Conservation (phyloP, 495 filamentous ascomycete genomes). For the Penicillium bialowiezense region DNA sequence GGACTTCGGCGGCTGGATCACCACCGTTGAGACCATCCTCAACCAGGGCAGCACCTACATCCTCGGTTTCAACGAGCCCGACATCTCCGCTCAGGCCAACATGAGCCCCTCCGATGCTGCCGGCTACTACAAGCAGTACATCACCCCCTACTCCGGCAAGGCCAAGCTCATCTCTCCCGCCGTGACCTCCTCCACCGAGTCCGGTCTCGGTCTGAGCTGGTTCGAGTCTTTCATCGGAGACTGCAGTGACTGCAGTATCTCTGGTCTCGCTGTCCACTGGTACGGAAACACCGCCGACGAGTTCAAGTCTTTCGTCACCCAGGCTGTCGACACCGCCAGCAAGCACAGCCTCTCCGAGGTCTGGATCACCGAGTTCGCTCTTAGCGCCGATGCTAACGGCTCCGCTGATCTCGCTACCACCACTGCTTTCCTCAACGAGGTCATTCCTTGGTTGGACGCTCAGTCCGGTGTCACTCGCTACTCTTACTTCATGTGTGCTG, state of each 20-base stretch:
- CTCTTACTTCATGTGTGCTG: slow-evolving; percentile 71
- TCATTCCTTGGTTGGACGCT: slow-evolving; percentile 65
- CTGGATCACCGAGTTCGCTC: slow-evolving; percentile 79
- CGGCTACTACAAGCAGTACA: slow-evolving; percentile 56
- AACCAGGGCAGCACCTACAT: slow-evolving; percentile 57
- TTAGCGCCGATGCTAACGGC: slow-evolving; percentile 40
- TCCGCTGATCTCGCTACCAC: slow-evolving; percentile 39
- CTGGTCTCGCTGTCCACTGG: slow-evolving; percentile 70
- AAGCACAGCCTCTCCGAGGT: slow-evolving; percentile 53
- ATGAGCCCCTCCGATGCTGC: slow-evolving; percentile 61
- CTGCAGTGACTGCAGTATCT: slow-evolving; percentile 60
- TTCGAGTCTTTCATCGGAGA: slow-evolving; percentile 55
- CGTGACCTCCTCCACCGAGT: slow-evolving; percentile 64
- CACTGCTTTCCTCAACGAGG: slow-evolving; percentile 51
- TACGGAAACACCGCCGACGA: slow-evolving; percentile 51
- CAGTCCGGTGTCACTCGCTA: slow-evolving; percentile 67
- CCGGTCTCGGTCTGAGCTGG: slow-evolving; percentile 59
- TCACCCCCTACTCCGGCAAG: slow-evolving; percentile 64
- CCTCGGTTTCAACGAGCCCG: slow-evolving; percentile 88
- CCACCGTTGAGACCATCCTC: slow-evolving; percentile 57
- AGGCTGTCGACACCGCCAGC: slow-evolving; percentile 46
- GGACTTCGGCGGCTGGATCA: slow-evolving; percentile 57
- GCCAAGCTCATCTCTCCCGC: slow-evolving; percentile 70
- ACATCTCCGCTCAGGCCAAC: slow-evolving; percentile 62
- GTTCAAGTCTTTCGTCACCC: slow-evolving; percentile 58